These are phyloP conservation scores for Plantago lanceolata DNA, from an alignment of 305 asterid species.

Conservation along the genomic window DNA sequence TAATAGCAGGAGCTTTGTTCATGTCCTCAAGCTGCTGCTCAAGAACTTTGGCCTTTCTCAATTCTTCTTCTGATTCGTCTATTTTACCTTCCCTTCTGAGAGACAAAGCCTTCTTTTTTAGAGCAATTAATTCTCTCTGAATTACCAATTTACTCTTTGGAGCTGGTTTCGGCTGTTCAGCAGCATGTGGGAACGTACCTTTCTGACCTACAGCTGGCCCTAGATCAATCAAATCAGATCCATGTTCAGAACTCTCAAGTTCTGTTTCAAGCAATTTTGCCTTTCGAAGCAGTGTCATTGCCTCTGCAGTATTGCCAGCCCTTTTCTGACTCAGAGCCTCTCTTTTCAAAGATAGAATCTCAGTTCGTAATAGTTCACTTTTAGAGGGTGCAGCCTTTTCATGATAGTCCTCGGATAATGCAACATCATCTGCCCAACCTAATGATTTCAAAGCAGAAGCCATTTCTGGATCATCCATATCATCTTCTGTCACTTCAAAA, in stretches of 20 bases:
- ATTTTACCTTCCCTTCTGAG: conserved; percentile 79
- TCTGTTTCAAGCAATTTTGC: conserved; percentile 63
- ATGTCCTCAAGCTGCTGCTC: conserved; percentile 87
- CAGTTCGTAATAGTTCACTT: conserved; percentile 39
- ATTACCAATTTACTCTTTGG: conserved; percentile 67
- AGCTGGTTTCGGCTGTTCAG: conserved; percentile 27
- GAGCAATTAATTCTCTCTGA: conserved; percentile 76
- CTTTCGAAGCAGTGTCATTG: conserved; percentile 61
- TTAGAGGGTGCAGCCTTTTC: conserved; percentile 26
- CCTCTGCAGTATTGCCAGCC: conserved; percentile 72
- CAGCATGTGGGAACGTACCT: conserved; percentile 23
- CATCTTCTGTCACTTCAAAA: conserved; percentile 71
- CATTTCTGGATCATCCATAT: conserved; percentile 81
- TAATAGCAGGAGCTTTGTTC: conserved; percentile 44
- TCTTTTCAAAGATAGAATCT: conserved; percentile 65
- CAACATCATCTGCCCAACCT: conserved; percentile 81
- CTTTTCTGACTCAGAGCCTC: conserved; percentile 66
- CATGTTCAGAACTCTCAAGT: conserved; percentile 35
- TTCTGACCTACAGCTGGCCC: conserved; percentile 20
- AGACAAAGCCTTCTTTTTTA: conserved; percentile 80
- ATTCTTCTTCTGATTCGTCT: conserved; percentile 77
- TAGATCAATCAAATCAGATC: conserved; percentile 18
- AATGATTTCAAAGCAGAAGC: conserved; percentile 61
- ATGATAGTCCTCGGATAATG: conserved; percentile 31
- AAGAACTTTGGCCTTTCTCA: conserved; percentile 75